Base-by-base conservation (phyloP, 305 asterid genomes). In the Caryopteris hybrid region DNA sequence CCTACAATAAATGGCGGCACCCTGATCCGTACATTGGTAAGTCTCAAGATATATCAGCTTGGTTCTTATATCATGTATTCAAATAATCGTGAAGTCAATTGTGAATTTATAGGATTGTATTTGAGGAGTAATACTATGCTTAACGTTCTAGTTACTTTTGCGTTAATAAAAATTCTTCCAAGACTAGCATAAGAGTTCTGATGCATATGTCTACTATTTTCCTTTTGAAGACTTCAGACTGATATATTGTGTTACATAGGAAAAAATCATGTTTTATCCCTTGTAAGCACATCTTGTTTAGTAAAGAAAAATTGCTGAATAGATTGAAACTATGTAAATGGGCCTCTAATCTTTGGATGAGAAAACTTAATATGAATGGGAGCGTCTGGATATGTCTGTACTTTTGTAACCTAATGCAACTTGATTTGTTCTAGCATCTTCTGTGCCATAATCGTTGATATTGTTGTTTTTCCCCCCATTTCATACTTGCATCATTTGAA, bases 11-110 rank as follows among this genome's bases (percentile, higher is more conserved):
- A 78, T 91, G 86, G 88, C 71, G 86, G 77, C 96, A 88, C 66
- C 96, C 97, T 57, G 97, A 91, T 76, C 97, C 97, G 62, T 91
- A 91, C 71, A 66, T 87, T 50, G 97, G 96, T 91, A 74, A 71
- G 88, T 72, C 0, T 21, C 38, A 36, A 13, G 11, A 47, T 23
- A 21, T 23, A 21, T 31, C 39, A 18, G 29, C 52, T 64, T 43
- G 3, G 8, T 63, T 48, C 34, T 8, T 34, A 2, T 36, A 50
- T 31, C 3, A 29, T 29, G 6, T 29, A 29, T 29, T n/a, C 21
- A 29, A 16, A 52, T 53, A 25, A 38, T 17, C 45, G 13, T 48
- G 48, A 13, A 8, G 7, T 61, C 10, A 27, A 65, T 13, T 20
- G 29, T 34, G 48, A 33, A 34, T 50, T 63, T 55, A 34, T 34